Base-by-base conservation (phyloP, 2,329 filamentous ascomycete species). In the Curvularia spicifera region DNA sequence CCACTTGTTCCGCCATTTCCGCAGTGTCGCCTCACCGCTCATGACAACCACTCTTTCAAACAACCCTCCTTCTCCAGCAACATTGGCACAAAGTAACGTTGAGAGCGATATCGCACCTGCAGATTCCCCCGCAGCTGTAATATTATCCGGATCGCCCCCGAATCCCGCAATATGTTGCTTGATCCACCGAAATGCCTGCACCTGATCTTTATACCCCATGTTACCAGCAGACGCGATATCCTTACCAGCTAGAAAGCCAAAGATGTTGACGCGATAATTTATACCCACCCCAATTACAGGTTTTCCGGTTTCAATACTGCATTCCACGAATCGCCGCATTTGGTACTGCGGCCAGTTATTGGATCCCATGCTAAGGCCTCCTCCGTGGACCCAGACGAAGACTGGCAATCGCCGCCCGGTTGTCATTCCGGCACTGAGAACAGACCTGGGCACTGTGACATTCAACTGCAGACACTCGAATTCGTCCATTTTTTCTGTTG, bases 321-420 rank as follows among this genome's bases (percentile, higher is more conserved):
- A 63, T 56, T 78, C 76, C 0, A 84, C 80, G 13, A 86, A 67
- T 1, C 74, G 72, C 1, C 66, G 69, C 10, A 81, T 68, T 55
- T 84, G 60, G 63, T 82, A 84, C 51, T 85, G 81, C 1, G 83
- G 84, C 79, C 81, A 85, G 4, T 74, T 82, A 40, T 81, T 83
- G 2, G 79, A 79, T 7, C 83, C 84, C 8, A 81, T 75, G 6
- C 73, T 71, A 35, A 83, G 78, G 0, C 79, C 83, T n/a, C 84
- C 83, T 1, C 84, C 83, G 57, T 85, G 82, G 3, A 85, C 78
- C 66, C 82, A 84, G 1, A 82, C 76, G 26, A 85, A 75, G 0
- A 85, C 83, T 0, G 83, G 84, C 4, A 85, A 71, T 28, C 26
- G 35, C 42, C 58, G 53, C 22, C 15, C n/a, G 20, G 15, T 20